phyloP scores from a whole-genome alignment of 345 rosid species.

The Physaria fendleri region DNA sequence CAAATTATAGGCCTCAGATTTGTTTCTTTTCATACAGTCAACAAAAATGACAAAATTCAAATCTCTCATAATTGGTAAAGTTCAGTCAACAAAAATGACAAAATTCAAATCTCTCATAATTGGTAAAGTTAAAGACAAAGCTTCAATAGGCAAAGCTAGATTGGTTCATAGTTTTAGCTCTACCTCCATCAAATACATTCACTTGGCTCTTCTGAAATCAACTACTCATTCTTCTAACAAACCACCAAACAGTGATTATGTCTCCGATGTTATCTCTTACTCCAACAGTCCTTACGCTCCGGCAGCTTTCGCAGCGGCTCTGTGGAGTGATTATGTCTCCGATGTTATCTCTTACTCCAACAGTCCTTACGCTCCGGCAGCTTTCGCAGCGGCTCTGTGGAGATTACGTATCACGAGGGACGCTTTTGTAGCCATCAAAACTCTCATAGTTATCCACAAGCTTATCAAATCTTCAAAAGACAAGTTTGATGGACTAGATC shows the following conservation, averaged over 20 bases:
- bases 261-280: constrained; percentile 49
- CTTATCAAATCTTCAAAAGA: constrained; percentile 36
- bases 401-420: constrained; percentile 59
- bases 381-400: constrained; percentile 56
- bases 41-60: constrained; percentile 30
- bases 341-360: constrained; percentile 55
- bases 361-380: constrained; percentile 52
- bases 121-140: constrained; percentile 67
- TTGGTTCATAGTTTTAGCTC: constrained; percentile 36
- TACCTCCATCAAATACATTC: constrained; percentile 31
- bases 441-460: constrained; percentile 56
- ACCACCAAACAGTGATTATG: constrained; percentile 43
- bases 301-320: constrained; percentile 48
- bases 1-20: not conserved
- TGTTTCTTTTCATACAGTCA: too few species aligned
- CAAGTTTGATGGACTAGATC: constrained; percentile 9
- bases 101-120: constrained; percentile 37
- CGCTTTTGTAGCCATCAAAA: constrained; percentile 64
- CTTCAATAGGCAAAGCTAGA: constrained; percentile 66
- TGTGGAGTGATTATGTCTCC: constrained; percentile 39
- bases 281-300: constrained; percentile 59
- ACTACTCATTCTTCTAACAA: constrained; percentile 51
- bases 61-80: constrained; percentile 39
- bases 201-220: constrained; percentile 56
- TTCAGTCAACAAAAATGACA: constrained; percentile 3